Evolutionary conservation across 805 yeast genomes (phyloP).

Genomic region (Dipodascus albidus): DNA sequence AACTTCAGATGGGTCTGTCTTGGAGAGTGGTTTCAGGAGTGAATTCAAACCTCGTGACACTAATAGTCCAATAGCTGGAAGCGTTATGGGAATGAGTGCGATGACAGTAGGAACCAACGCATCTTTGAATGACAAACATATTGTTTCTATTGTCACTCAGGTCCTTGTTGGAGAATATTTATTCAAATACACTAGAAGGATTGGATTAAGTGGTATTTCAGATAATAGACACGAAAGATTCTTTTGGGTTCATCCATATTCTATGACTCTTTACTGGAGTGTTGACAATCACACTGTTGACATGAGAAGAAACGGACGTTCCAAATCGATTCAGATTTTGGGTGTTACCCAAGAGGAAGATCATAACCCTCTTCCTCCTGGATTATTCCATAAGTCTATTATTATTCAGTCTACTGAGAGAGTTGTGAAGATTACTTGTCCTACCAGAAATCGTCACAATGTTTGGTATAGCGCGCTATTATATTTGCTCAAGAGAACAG

Average conservation of each 20-base stretch:
- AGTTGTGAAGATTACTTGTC: slow-evolving; percentile 70
- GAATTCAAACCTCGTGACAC: not conserved
- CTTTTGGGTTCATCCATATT: slow-evolving; percentile 96
- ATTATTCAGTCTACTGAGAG: slow-evolving; percentile 59
- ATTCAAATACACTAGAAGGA: slow-evolving; percentile 72
- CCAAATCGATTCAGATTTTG: slow-evolving; percentile 70
- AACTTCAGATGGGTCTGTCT: not conserved
- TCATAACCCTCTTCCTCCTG: slow-evolving; percentile 80
- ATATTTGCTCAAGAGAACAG: slow-evolving; percentile 44
- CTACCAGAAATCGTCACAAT: slow-evolving; percentile 77
- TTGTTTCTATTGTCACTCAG: slow-evolving; percentile 81
- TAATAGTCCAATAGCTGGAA: not conserved
- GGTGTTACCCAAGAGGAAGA: slow-evolving; percentile 74
- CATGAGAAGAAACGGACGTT: slow-evolving; percentile 38
- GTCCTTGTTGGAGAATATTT: slow-evolving; percentile 88
- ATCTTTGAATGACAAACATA: slow-evolving; percentile 35
- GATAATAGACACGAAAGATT: slow-evolving; percentile 81
- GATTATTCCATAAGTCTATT: slow-evolving; percentile 75
- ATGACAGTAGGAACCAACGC: slow-evolving; percentile 17
- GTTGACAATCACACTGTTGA: slow-evolving; percentile 66
- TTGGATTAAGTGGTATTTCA: slow-evolving; percentile 49
- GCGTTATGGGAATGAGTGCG: slow-evolving; percentile 7
- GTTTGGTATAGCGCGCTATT: slow-evolving; percentile 82
- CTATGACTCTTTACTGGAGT: slow-evolving; percentile 85
- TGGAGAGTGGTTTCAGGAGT: not conserved